Conservation (phyloP, 768 basidiomycete species). For the Pleurotus eryngii region DNA sequence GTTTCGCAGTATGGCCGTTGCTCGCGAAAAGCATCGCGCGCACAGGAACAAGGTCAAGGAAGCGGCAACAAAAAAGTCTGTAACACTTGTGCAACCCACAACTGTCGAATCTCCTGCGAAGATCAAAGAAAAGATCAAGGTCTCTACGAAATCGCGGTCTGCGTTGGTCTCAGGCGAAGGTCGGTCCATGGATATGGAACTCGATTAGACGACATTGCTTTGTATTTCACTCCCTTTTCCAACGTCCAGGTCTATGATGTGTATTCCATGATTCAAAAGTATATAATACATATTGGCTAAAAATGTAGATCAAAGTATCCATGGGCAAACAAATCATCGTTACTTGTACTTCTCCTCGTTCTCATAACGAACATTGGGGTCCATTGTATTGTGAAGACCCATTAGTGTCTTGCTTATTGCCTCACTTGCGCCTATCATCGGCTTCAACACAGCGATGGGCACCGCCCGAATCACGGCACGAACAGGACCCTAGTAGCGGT, state of each 20-base stretch:
- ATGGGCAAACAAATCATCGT: slow-evolving; percentile 34
- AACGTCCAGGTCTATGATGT: slow-evolving; percentile 9
- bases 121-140: slow-evolving; percentile 77
- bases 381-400: slow-evolving; percentile 89
- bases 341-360: slow-evolving; percentile 95
- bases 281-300: slow-evolving; percentile 9
- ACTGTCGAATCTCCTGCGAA: slow-evolving; percentile 39
- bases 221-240: slow-evolving; percentile 13
- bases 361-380: slow-evolving; percentile 79
- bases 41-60: slow-evolving; percentile 68
- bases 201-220: slow-evolving; percentile 46
- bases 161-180: slow-evolving; percentile 83
- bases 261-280: neutral
- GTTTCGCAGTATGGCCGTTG: slow-evolving; percentile 71
- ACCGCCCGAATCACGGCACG: slow-evolving; percentile 95
- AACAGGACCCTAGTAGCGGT: slow-evolving; percentile 69
- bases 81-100: slow-evolving; percentile 68
- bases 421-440: slow-evolving; percentile 97
- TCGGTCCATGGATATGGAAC: slow-evolving; percentile 88
- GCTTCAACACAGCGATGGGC: slow-evolving; percentile 94
- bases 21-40: slow-evolving; percentile 72
- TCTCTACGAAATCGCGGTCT: slow-evolving; percentile 56
- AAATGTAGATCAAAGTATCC: slow-evolving; percentile 14
- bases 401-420: slow-evolving; percentile 94
- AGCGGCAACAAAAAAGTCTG: slow-evolving; percentile 47